Base-by-base conservation (phyloP, 345 rosid genomes). In the Camelina neglecta region DNA sequence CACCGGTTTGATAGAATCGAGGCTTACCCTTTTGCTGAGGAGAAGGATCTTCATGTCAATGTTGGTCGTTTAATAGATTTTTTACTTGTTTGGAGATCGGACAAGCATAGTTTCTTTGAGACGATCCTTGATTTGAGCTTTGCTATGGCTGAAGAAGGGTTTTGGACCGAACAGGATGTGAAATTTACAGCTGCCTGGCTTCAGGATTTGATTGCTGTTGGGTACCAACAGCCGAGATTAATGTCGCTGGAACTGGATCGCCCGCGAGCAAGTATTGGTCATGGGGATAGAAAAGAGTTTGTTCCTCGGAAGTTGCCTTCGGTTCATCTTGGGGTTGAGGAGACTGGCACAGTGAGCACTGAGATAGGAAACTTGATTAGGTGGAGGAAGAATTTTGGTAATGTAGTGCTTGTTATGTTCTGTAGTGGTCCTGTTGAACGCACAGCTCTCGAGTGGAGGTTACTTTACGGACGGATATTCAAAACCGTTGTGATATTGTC, bases 161-260 rank as follows among this genome's bases (percentile, higher is more conserved):
- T 92, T 82, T 96, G 99, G 99, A 86, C 87, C 0, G 96, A 93
- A 60, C 89, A 85, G 81, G 98, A 96, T 65, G 71, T 91, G 69
- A 93, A 83, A 68, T 93, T 96, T 50, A 90, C 99, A 61, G 94
- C 93, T 66, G 93, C 96, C 76, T 96, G 99, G 99, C 94, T 96
- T 74, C 94, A 96, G 77, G 99, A 96, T 79, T 88, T 96, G 88
- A 83, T 91, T 73, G 85, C 98, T 35, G 94, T 93, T n/a, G 93
- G 98, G 5, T 96, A 93, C 79, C 93, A 87, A 80, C 99, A 96
- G 69, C 99, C 99, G 41, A 89, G 99, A 78, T 79, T 96, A 72
- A 93, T 96, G 99, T 86, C 99, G 8, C 36, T 96, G 11, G 99
- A 96, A 72, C 73, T 96, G 83, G 98, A 88, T 74, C 79, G 98